phyloP scores from a whole-genome alignment of 768 basidiomycete species.

The Boletus rex-veris region DNA sequence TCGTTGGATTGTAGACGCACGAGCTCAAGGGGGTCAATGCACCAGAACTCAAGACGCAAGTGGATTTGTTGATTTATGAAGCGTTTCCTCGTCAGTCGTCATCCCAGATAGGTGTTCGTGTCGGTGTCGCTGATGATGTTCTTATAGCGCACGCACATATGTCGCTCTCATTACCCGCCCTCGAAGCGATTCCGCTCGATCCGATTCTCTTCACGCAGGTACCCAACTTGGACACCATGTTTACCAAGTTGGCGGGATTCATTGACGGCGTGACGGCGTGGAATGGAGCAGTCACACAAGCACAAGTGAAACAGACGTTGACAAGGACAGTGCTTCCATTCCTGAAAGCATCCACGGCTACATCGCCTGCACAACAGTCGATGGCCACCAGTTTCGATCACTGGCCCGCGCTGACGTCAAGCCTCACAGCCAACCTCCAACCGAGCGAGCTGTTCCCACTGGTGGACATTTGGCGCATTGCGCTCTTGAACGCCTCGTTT shows the following conservation, averaged over 20 bases:
- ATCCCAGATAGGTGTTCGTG: not conserved
- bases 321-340: conserved; percentile 52
- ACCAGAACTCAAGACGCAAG: conserved; percentile 65
- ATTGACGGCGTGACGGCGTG: conserved; percentile 48
- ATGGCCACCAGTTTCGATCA: conserved; percentile 37
- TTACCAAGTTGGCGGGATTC: conserved; percentile 58
- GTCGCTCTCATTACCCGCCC: conserved; percentile 52
- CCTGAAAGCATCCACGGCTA: conserved; percentile 52
- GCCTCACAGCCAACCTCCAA: conserved; percentile 45
- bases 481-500: conserved; percentile 60
- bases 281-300: conserved; percentile 27
- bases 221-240: conserved; percentile 63
- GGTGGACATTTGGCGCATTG: conserved; percentile 79
- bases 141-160: conserved; percentile 71
- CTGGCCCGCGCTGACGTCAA: conserved; percentile 48
- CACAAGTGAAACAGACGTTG: conserved; percentile 50
- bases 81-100: conserved; percentile 72
- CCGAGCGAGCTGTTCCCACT: conserved; percentile 69
- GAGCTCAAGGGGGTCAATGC: conserved; percentile 73
- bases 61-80: conserved; percentile 69
- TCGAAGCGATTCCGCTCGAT: conserved; percentile 61
- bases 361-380: conserved; percentile 23
- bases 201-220: conserved; percentile 76
- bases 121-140: not conserved
- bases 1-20: conserved; percentile 41